Conservation (phyloP, 176 grass and related monocot species). For the Otatea glauca region DNA sequence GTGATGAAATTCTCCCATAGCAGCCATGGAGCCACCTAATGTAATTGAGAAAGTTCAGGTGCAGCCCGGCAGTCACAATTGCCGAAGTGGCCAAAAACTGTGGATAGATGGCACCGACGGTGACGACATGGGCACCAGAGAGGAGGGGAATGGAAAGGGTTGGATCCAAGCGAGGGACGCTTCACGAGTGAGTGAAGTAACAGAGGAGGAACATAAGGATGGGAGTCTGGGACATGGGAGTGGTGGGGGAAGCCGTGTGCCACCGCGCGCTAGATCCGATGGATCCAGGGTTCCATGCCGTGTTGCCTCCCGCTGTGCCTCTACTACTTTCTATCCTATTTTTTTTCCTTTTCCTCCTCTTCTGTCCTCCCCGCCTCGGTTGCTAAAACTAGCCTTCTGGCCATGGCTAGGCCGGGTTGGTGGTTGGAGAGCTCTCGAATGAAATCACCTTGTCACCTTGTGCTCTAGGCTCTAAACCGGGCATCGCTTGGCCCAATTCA, state of each 20-base stretch:
- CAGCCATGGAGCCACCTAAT: conserved; percentile 69
- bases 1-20: conserved; percentile 96
- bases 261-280: too few species aligned
- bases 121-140: too few species aligned
- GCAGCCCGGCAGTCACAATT: conserved; percentile 63
- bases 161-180: too few species aligned
- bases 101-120: too few species aligned
- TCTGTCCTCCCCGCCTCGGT: neutral
- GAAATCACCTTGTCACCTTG: neutral
- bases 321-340: neutral
- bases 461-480: neutral
- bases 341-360: too few species aligned
- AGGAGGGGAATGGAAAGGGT: too few species aligned
- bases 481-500: neutral
- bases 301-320: neutral
- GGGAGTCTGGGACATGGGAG: too few species aligned
- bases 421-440: neutral
- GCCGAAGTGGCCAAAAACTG: conserved; percentile 56
- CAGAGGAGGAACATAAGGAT: too few species aligned
- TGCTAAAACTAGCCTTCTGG: neutral
- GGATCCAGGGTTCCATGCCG: too few species aligned
- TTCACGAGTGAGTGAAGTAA: neutral
- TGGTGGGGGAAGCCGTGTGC: too few species aligned
- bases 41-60: conserved; percentile 92
- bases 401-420: neutral